A percentile compares a stretch with the other conserved stretches of the same genome.
Conservation (phyloP, 306 rosid species). For the Delonix regia region DNA sequence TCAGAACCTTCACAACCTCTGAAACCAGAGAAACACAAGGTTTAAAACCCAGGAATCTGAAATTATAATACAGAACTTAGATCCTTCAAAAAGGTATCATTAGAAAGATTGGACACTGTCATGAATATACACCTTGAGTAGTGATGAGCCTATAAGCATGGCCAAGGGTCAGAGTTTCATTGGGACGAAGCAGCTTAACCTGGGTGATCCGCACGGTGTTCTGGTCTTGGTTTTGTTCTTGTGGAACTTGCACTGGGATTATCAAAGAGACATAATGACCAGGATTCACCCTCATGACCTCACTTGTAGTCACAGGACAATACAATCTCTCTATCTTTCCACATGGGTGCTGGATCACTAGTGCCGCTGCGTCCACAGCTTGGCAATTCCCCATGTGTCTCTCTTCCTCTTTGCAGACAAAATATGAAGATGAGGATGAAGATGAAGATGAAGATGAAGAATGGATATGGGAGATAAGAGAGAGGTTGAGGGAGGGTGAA, state of each 20-base stretch:
- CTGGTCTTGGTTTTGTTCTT: conserved; percentile 44
- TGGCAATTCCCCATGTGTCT: conserved; percentile 90
- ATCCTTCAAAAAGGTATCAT: background rate
- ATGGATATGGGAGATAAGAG: conserved; percentile 14
- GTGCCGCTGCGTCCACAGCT: conserved; percentile 97
- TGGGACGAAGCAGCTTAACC: conserved; percentile 91
- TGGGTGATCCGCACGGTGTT: conserved; percentile 79
- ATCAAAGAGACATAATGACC: conserved; percentile 94
- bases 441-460: conserved; percentile 25
- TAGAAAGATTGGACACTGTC: conserved; percentile 3
- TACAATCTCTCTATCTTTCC: conserved; percentile 89
- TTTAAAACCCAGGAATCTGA: conserved; percentile 5
- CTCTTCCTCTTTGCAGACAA: background rate
- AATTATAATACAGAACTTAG: conserved; percentile 2
- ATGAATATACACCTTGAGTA: conserved; percentile 59
- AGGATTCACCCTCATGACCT: conserved; percentile 85
- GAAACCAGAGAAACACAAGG: conserved; percentile 18
- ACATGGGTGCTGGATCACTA: conserved; percentile 90
- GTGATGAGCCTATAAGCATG: conserved; percentile 96
- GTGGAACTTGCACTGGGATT: conserved; percentile 72
- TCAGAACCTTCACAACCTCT: conserved; percentile 92
- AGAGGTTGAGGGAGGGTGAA: conserved; percentile 23
- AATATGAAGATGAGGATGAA: background rate
- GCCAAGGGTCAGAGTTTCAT: conserved; percentile 90
- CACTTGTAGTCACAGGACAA: conserved; percentile 76